Evolutionary conservation across 2,329 filamentous ascomycete genomes (phyloP).

Genomic region (Pseudocercospora musae): DNA sequence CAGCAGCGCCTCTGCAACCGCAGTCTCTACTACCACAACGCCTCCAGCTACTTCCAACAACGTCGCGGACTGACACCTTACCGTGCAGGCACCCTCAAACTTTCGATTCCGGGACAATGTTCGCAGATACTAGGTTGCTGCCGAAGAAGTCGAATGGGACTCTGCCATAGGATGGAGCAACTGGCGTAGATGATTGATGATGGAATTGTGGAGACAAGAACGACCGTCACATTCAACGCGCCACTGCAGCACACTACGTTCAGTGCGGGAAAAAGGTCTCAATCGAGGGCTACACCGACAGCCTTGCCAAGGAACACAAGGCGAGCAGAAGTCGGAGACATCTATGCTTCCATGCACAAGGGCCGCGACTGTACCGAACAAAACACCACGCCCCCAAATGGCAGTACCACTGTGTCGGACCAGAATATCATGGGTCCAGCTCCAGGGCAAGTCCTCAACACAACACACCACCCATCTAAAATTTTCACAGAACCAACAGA

Average conservation of each 20-base stretch:
- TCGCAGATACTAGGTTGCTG: slow-evolving; percentile 28
- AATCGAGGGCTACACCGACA: slow-evolving; percentile 35
- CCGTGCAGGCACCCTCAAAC: slow-evolving; percentile 17
- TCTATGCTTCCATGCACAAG: slow-evolving; percentile 32
- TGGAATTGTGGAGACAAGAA: too few relatives aligned
- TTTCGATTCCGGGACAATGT: slow-evolving; percentile 26
- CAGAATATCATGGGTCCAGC: slow-evolving; percentile 33
- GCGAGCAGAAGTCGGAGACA: slow-evolving; percentile 29
- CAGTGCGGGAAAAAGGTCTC: slow-evolving; percentile 28
- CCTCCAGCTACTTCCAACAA: slow-evolving; percentile 8
- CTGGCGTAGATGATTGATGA: slow-evolving; percentile 25
- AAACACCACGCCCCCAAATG: slow-evolving; percentile 22
- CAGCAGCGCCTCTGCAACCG: background rate
- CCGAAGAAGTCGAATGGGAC: slow-evolving; percentile 29
- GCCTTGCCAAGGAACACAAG: slow-evolving; percentile 28
- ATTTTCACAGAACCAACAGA: slow-evolving; percentile 13
- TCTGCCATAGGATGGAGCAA: slow-evolving; percentile 32
- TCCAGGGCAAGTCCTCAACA: slow-evolving; percentile 11
- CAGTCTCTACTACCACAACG: background rate
- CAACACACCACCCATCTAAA: too few relatives aligned
- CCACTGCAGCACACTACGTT: slow-evolving; percentile 13
- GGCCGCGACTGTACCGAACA: slow-evolving; percentile 28
- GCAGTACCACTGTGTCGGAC: slow-evolving; percentile 19
- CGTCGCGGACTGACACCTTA: slow-evolving; percentile 18
- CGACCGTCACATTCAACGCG: slow-evolving; percentile 25